phyloP scores from a whole-genome alignment of 345 rosid genomes.

The Brassica juncea region DNA sequence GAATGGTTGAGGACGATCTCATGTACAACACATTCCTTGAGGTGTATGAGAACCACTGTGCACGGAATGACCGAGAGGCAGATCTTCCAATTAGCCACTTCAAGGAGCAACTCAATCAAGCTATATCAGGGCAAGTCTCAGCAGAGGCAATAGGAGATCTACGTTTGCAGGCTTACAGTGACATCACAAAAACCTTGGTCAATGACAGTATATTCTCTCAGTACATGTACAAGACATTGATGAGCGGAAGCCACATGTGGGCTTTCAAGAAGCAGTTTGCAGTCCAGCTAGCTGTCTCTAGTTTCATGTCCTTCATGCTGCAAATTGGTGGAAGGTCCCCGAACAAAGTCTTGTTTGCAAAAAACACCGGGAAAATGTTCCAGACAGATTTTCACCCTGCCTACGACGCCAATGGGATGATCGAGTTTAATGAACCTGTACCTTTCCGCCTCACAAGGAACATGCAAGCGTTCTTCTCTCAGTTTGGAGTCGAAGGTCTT shows the following conservation, averaged over 20 bases:
- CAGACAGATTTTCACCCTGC: constrained; percentile 99
- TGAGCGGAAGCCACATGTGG: constrained; percentile 92
- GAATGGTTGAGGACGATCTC: constrained; percentile 98
- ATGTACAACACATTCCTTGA: constrained; percentile 97
- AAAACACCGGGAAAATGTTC: constrained; percentile 95
- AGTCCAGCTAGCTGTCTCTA: constrained; percentile 91
- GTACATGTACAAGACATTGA: constrained; percentile 92
- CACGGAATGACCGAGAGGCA: constrained; percentile 87
- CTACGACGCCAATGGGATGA: constrained; percentile 83
- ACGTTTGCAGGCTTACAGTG: constrained; percentile 87
- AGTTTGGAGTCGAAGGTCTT: constrained; percentile 96
- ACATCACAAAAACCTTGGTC: constrained; percentile 73
- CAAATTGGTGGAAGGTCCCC: constrained; percentile 99
- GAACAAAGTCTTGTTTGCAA: constrained; percentile 89
- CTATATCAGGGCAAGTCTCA: constrained; percentile 84
- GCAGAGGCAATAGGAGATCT: constrained; percentile 90
- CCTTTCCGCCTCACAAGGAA: constrained; percentile 98
- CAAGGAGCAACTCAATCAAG: constrained; percentile 94
- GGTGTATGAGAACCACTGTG: constrained; percentile 96
- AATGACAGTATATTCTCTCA: constrained; percentile 86
- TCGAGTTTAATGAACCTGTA: constrained; percentile 88
- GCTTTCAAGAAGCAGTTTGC: constrained; percentile 98
- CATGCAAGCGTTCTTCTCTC: constrained; percentile 94
- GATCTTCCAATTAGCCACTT: constrained; percentile 87
- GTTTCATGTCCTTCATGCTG: constrained; percentile 98